Evolutionary conservation across 352 stramenopile species (phyloP), one percentile per base, ranked within the genome.

Genomic region (Globisporangium paroecandrum): DNA sequence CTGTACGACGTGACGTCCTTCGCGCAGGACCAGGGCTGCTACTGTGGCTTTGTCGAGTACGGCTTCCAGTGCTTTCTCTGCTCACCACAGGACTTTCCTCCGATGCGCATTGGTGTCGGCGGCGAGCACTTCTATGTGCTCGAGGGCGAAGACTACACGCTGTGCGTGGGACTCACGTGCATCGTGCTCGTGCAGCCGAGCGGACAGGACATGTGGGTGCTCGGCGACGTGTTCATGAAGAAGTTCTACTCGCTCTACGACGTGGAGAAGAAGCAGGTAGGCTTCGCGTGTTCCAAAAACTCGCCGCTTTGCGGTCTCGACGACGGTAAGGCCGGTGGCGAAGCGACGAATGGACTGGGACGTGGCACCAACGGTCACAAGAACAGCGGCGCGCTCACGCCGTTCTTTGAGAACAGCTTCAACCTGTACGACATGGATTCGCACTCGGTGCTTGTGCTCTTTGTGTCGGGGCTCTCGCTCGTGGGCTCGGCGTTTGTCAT

Each of bases 151-250:
- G 86, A 94, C 71, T 94, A 94, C 71, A 90, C 86, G 24, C 74
- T 94, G 0, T 94, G 86, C 34, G 80, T 94, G n/a, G 86, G 83
- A 12, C 60, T 87, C 20, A 93, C 85, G 53, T 93, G 85, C 56
- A 89, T 94, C 12, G 69, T 92, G 54, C 64, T 94, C 32, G 79
- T 91, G 47, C 86, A 94, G 59, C 82, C 85, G 5, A 91, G 83
- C 56, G 84, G 86, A 0, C 86, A 92, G 64, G 83, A 94, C 47
- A 90, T 98, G 69, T 99, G 96, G 96, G 98, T 99, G 72, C 89
- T 99, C 32, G 97, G 95, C 25, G 95, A 98, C 58, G 89, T 98
- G 18, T 98, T 98, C 72, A 97, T 98, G 87, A 93, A 97, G 68
- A 97, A 97, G 72, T 98, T 97, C 72, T 97, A 98, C 81, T 95